These are phyloP conservation scores for Scalesia atractyloides DNA, from an alignment of 129 eudicot genomes.

Conservation along the genomic window DNA sequence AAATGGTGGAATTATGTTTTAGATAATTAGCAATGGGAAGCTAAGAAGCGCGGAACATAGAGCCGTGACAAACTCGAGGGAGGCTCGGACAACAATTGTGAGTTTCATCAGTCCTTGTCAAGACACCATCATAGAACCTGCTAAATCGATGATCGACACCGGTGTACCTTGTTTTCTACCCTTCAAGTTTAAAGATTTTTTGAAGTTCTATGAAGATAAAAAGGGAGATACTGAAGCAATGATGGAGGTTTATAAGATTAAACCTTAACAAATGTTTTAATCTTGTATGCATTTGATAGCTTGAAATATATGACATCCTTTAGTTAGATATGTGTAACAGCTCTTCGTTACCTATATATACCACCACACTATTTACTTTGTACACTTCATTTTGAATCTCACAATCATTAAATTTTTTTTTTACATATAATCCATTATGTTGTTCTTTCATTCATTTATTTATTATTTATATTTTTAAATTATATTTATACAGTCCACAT, in stretches of 20 bases:
- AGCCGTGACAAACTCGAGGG: slow-evolving; percentile 46
- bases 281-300: not conserved
- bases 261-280: slow-evolving; percentile 1
- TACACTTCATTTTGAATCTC: too few species aligned
- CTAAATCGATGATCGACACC: slow-evolving; percentile 3
- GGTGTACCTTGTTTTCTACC: slow-evolving; percentile 21
- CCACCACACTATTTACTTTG: too few species aligned
- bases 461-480: too few species aligned
- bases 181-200: slow-evolving; percentile 29
- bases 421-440: too few species aligned
- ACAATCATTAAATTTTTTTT: too few species aligned
- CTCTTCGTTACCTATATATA: too few species aligned
- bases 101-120: slow-evolving; percentile 32
- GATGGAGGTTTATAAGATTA: slow-evolving; percentile 30
- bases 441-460: too few species aligned
- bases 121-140: slow-evolving; percentile 34
- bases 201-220: slow-evolving; percentile 23
- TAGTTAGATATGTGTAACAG: too few species aligned
- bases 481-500: too few species aligned
- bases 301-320: too few species aligned
- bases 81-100: slow-evolving; percentile 39
- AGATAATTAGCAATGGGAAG: slow-evolving; percentile 58
- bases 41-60: slow-evolving; percentile 49
- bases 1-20: slow-evolving; percentile 17
- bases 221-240: slow-evolving; percentile 28